Evolutionary conservation across 805 yeast species (phyloP), one percentile per base, ranked within the genome.

Genomic region (Wickerhamiella kazuoi): DNA sequence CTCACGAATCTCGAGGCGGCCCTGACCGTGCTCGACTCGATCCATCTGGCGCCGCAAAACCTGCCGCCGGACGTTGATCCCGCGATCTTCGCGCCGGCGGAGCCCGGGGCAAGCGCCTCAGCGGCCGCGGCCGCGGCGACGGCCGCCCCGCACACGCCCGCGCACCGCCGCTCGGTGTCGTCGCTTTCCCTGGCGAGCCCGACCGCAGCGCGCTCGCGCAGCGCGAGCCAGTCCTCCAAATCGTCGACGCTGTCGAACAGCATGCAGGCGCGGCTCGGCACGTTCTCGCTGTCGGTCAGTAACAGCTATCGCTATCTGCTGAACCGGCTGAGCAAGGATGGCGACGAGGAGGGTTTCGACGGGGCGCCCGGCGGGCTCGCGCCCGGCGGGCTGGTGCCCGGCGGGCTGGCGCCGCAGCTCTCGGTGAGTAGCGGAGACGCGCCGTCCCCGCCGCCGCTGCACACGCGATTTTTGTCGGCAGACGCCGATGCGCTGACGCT

Each of bases 1-100:
- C 47, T 63, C 30, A 63, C 69, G 16, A 63, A 64, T 42, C 49
- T 62, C 30, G 68, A 63, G 40, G 68, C 68, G 2, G 63, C 64
- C 6, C 51, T 60, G 9, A 55, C 53, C 23, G 55, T 63, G 36
- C 37, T 63, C 18, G 62, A 61, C 37, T 49, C 59, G 11, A 47
- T 58, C 15, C 53, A 56, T 15, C 43, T 57, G 28, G 9, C 38
- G 3, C 21, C 23, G 2, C 53, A 53, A 4, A 46, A 54, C 4
- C 42, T 62, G 18, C 56, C 55, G 11, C 43, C 52, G 18, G 56
- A 47, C n/a, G 46, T 48, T 19, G 48, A 52, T 41, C 34, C 46
- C 30, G 31, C 41, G 34, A 38, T 46, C 31, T 43, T 53, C 37
- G 26, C 42, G 28, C 40, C 45, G 37, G 44, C 50, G n/a, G 26